Evolutionary conservation across 495 filamentous ascomycete species (phyloP).

Genomic region (Penicillium daleae): DNA sequence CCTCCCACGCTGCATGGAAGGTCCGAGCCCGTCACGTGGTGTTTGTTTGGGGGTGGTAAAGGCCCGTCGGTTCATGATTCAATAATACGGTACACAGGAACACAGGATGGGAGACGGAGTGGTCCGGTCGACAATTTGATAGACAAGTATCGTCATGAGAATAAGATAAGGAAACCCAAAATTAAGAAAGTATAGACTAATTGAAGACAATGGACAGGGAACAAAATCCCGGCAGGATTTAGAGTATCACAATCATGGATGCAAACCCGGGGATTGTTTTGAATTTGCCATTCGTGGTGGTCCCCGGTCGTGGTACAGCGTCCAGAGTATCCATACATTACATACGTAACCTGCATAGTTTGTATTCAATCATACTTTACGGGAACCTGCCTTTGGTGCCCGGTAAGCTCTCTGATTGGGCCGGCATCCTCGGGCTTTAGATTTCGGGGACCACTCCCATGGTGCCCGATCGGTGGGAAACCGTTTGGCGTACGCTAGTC

Average conservation of each 20-base stretch:
- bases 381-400: not conserved
- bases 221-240: not conserved
- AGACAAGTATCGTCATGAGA: not conserved
- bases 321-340: not conserved
- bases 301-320: not conserved
- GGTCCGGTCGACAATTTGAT: not conserved
- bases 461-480: slow-evolving; percentile 36
- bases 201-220: not conserved
- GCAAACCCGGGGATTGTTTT: slow-evolving; percentile 6
- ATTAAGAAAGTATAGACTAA: not conserved
- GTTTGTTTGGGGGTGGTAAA: not conserved
- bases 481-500: slow-evolving; percentile 18
- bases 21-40: slow-evolving; percentile 30
- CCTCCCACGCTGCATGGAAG: slow-evolving; percentile 35
- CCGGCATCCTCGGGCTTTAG: slow-evolving; percentile 28
- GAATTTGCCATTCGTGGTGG: slow-evolving; percentile 3
- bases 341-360: not conserved
- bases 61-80: not conserved
- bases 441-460: slow-evolving; percentile 34
- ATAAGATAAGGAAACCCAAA: not conserved
- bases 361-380: not conserved
- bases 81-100: not conserved
- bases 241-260: not conserved
- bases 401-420: slow-evolving; percentile 17
- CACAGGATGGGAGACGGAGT: no score